Percentiles rank a stretch among this genome's conserved stretches.
phyloP scores from a whole-genome alignment of 2,329 filamentous ascomycete species.

The Penicillium sp. region DNA sequence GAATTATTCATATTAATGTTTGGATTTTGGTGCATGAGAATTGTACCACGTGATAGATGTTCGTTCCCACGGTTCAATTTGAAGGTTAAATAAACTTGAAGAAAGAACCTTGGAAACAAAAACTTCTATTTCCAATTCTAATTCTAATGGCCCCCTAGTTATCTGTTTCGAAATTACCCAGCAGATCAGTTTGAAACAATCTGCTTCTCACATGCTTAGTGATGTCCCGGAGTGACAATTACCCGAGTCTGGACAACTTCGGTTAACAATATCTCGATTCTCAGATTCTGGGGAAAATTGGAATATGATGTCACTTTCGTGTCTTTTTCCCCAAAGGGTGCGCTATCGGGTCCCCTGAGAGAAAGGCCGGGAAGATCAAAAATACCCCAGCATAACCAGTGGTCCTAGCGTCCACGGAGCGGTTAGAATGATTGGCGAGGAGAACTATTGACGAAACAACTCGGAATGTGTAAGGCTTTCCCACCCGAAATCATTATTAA shows the following conservation, averaged over 20 bases:
- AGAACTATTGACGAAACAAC: conserved; percentile 7
- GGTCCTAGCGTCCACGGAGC: conserved; percentile 13
- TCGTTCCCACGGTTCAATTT: background rate
- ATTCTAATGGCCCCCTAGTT: background rate
- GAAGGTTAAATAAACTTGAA: background rate
- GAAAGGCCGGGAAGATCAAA: conserved; percentile 13
- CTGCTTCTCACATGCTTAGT: background rate
- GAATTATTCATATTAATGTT: background rate
- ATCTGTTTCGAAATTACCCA: background rate
- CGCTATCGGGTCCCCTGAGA: conserved; percentile 9
- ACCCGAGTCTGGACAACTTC: background rate
- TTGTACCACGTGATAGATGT: conserved; percentile 20
- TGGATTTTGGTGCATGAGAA: conserved; percentile 10
- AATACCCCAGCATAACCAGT: conserved; percentile 6
- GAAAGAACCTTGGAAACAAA: background rate
- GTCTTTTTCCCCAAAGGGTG: conserved; percentile 9
- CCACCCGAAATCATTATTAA: conserved; percentile 12
- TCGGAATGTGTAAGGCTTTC: conserved; percentile 2
- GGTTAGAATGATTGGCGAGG: conserved; percentile 17
- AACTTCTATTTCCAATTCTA: background rate
- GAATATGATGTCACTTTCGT: conserved; percentile 23
- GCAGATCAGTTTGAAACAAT: background rate
- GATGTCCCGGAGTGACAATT: background rate
- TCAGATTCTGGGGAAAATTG: conserved; percentile 1
- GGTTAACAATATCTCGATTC: conserved; percentile 3